Evolutionary conservation across 768 basidiomycete genomes (phyloP).

Genomic region (Suillus variegatus): DNA sequence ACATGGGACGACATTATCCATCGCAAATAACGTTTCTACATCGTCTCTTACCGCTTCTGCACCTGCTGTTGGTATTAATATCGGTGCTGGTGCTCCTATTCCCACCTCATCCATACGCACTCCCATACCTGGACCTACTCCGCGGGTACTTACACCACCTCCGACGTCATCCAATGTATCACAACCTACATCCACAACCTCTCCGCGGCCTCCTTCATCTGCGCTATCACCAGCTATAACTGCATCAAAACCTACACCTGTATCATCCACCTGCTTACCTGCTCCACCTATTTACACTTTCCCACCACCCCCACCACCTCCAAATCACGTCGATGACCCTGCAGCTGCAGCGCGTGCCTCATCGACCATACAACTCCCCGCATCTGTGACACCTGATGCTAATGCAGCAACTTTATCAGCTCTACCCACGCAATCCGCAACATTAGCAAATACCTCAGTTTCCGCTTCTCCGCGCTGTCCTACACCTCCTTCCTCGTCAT

Average conservation of each 20-base stretch:
- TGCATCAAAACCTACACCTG: background rate
- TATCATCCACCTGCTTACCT: background rate
- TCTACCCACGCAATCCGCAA: no score
- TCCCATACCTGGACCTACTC: background rate
- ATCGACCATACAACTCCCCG: background rate
- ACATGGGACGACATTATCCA: background rate
- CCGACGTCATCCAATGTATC: background rate
- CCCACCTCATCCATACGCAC: background rate
- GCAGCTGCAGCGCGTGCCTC: background rate
- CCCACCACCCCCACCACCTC: background rate
- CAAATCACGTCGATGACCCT: background rate
- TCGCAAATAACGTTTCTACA: background rate
- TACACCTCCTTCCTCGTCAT: background rate
- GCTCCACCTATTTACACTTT: conserved; percentile 4
- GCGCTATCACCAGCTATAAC: background rate
- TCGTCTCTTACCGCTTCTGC: background rate
- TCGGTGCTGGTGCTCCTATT: background rate
- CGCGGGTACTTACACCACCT: background rate
- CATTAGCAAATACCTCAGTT: background rate
- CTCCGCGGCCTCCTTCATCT: background rate
- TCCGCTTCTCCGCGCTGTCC: background rate
- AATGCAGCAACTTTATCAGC: background rate
- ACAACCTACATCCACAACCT: background rate
- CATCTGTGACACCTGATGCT: background rate
- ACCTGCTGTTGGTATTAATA: background rate